Percentiles rank a stretch among this genome's conserved stretches.
Conservation (phyloP, 208 protist species). For the Lotmaria passim region DNA sequence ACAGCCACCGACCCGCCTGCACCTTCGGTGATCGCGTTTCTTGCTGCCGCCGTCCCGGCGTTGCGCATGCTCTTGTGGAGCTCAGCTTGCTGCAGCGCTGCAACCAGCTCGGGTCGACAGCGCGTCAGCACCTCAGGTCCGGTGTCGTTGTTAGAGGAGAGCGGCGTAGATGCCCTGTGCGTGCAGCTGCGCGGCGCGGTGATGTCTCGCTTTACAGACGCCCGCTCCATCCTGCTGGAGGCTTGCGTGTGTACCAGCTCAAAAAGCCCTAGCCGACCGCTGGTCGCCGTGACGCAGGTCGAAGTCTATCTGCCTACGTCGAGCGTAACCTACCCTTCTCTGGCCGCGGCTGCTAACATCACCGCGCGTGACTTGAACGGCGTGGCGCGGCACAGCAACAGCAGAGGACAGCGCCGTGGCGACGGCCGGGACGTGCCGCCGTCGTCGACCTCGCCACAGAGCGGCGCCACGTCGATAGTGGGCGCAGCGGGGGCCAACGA, state of each 20-base stretch:
- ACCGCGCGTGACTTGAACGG: slow-evolving; percentile 16
- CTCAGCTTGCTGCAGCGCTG: slow-evolving; percentile 4
- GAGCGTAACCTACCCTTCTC: slow-evolving; percentile 19
- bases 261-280: slow-evolving; percentile 20
- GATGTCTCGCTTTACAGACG: slow-evolving; percentile 28
- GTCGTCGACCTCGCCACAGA: background rate
- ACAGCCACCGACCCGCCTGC: background rate
- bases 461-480: too few relatives aligned
- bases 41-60: slow-evolving; percentile 14
- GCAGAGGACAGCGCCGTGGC: background rate
- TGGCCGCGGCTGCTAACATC: slow-evolving; percentile 1
- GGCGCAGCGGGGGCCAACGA: background rate
- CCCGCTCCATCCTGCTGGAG: slow-evolving; percentile 19
- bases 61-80: slow-evolving; percentile 12
- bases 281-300: slow-evolving; percentile 24
- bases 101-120: background rate
- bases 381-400: background rate
- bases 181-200: slow-evolving; percentile 22
- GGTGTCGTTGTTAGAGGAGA: slow-evolving; percentile 28
- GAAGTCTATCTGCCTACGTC: slow-evolving; percentile 29
- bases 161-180: slow-evolving; percentile 27
- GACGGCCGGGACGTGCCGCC: background rate
- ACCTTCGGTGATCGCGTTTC: slow-evolving; percentile 17
- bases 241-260: slow-evolving; percentile 29
- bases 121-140: background rate